Percentiles rank a stretch among this genome's conserved stretches.
These are phyloP conservation scores for Passiflora organensis DNA, from an alignment of 345 rosid genomes.

Conservation along the genomic window DNA sequence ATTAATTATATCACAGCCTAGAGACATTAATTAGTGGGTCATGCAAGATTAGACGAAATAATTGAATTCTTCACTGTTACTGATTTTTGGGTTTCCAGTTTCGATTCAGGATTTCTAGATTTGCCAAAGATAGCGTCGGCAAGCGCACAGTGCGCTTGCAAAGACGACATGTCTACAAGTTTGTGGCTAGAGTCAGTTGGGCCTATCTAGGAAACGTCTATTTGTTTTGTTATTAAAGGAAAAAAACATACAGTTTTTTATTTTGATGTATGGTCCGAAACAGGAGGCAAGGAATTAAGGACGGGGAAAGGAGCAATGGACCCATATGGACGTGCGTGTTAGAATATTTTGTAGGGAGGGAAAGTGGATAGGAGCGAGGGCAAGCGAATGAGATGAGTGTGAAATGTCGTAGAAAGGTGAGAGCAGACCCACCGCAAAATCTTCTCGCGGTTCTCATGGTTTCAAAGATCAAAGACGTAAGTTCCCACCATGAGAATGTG, in stretches of 20 bases:
- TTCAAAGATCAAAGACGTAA: not conserved
- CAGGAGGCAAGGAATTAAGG: not conserved
- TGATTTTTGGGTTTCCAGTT: too few relatives aligned
- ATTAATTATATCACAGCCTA: too few relatives aligned
- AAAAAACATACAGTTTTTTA: too few relatives aligned
- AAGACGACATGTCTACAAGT: too few relatives aligned
- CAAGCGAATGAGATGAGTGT: not conserved
- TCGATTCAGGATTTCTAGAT: too few relatives aligned
- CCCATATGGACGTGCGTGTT: not conserved
- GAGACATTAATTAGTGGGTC: too few relatives aligned
- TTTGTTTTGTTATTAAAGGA: too few relatives aligned
- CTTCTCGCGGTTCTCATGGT: not conserved
- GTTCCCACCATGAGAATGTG: not conserved
- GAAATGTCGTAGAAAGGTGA: not conserved
- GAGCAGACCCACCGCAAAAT: conserved; percentile 8
- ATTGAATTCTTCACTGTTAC: not conserved
- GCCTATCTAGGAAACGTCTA: too few relatives aligned
- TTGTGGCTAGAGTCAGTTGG: too few relatives aligned
- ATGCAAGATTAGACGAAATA: conserved; percentile 1
- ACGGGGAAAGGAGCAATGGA: not conserved
- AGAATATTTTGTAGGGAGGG: not conserved
- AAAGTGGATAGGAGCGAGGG: not conserved
- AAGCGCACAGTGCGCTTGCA: too few relatives aligned
- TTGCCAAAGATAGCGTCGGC: too few relatives aligned
- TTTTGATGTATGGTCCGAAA: too few relatives aligned